Evolutionary conservation across 495 filamentous ascomycete species (phyloP), one percentile per base, ranked within the genome.

Genomic region (Extremus antarcticus): DNA sequence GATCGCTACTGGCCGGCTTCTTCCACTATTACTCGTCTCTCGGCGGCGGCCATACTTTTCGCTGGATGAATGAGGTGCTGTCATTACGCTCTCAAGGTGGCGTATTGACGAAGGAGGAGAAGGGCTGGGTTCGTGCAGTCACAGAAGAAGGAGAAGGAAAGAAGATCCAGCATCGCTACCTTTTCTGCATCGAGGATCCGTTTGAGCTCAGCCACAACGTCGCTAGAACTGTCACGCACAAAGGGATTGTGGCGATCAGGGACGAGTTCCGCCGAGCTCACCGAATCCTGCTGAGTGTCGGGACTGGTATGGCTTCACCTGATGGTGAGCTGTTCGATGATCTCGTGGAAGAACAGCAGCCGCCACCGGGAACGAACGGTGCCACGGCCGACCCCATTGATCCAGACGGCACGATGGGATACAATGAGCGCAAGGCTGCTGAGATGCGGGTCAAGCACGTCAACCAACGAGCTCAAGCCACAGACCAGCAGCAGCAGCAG

Each of bases 111-210:
- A 92, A 94, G 68, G 68, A 76, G 39, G 76, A 77, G 21, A 92
- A 92, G 65, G 85, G 81, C 22, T 94, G 88, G 88, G 81, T 76
- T 3, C 79, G 78, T 19, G 87, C 87, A 1, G 83, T 80, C 63
- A 83, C 80, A 3, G 66, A 69, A 23, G 60, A 68, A 13, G 55
- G 68, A 4, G 64, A 69, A 11, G 65, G 63, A 38, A 83, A 82
- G 58, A 83, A 86, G 61, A 71, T 89, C 16, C 76, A 84, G 10
- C 76, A 88, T 58, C 79, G 87, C n/a, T 92, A 85, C 65, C 77
- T 94, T 16, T 83, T 92, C 58, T 84, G 87, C 35, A 88, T 94
- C 55, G 88, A 94, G 63, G 88, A 94, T 64, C 88, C 88, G 0
- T 92, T 94, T 64, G 88, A 92, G 71, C 73, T 77, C 2, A 80